Conservation (phyloP, 179 eudicot genomes). For the Beta corolliflora region DNA sequence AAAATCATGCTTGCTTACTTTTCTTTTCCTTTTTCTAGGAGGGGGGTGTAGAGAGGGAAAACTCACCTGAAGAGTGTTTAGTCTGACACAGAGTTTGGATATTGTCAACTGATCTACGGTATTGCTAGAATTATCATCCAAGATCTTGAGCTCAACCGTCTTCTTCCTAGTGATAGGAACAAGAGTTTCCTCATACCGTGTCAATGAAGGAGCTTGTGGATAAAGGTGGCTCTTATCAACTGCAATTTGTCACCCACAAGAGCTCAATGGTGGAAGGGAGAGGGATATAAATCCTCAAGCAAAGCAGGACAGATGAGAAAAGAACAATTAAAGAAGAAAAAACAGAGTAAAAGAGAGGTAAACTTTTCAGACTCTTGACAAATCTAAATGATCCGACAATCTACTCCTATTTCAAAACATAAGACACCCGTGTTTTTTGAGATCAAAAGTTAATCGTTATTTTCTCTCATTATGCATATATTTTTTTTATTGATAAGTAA, state of each 20-base stretch:
- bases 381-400: background rate
- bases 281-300: background rate
- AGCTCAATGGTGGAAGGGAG: conserved; percentile 13
- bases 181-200: conserved; percentile 78
- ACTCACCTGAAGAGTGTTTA: conserved; percentile 89
- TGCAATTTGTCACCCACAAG: conserved; percentile 38
- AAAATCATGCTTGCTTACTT: background rate
- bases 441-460: background rate
- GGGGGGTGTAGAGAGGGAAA: background rate
- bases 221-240: conserved; percentile 72
- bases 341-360: background rate
- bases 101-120: conserved; percentile 55
- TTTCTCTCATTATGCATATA: background rate
- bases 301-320: background rate
- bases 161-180: conserved; percentile 68
- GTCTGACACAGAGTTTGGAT: conserved; percentile 77
- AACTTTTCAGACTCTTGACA: background rate
- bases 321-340: background rate
- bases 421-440: background rate
- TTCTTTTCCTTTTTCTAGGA: background rate
- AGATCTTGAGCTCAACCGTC: conserved; percentile 45
- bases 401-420: background rate
- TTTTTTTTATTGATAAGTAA: too few relatives aligned
- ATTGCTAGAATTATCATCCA: conserved; percentile 56
- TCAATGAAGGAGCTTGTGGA: conserved; percentile 81